Evolutionary conservation across 306 rosid species (phyloP).

Genomic region (Clitoria ternatea): DNA sequence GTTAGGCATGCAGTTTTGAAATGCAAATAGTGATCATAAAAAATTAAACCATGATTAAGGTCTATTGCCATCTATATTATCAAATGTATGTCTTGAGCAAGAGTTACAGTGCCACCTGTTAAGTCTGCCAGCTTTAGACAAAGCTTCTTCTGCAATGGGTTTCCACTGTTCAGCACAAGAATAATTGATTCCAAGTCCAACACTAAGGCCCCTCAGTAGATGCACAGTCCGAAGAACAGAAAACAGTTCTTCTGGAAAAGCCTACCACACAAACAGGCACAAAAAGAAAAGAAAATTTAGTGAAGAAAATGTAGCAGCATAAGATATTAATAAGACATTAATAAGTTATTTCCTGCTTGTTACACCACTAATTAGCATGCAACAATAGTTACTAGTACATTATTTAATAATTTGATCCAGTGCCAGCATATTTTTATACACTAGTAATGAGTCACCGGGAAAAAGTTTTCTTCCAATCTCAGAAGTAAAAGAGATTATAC

Average conservation of each 20-base stretch:
- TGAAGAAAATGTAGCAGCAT: constrained; percentile 6
- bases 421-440: background rate
- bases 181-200: constrained; percentile 92
- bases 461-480: background rate
- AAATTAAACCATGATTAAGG: background rate
- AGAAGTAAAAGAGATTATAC: background rate
- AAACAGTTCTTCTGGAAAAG: constrained; percentile 95
- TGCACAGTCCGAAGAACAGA: constrained; percentile 91
- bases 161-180: constrained; percentile 98
- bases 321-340: constrained; percentile 3
- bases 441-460: background rate
- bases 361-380: background rate
- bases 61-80: constrained; percentile 10
- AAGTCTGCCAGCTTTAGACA: constrained; percentile 64
- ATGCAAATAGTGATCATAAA: background rate
- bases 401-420: background rate
- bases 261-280: constrained; percentile 37
- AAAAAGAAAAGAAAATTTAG: background rate
- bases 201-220: constrained; percentile 91
- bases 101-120: constrained; percentile 50
- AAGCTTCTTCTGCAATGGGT: constrained; percentile 90
- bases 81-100: background rate
- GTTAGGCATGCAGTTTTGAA: background rate
- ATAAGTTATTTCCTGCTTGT: constrained; percentile 19
- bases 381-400: background rate